Conservation (phyloP, 768 basidiomycete species). For the Pleurotus tuber-regium region DNA sequence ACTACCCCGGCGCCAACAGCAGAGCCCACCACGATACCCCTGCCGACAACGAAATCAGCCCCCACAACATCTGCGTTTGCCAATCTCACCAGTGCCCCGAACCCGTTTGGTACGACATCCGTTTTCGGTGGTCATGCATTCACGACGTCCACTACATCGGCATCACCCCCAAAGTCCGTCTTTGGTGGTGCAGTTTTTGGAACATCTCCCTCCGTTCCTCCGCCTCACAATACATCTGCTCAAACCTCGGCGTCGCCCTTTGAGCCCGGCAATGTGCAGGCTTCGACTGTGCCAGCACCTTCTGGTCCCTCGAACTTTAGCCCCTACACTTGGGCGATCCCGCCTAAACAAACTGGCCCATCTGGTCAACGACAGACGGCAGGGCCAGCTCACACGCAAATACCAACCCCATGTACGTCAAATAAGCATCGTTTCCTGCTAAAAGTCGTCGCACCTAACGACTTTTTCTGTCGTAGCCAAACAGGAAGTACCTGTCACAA, state of each 20-base stretch:
- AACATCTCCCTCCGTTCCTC: background rate
- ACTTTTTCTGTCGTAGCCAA: no score
- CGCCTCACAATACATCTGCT: no score
- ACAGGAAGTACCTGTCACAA: no score
- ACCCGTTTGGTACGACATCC: constrained; percentile 33
- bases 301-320: background rate
- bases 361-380: constrained; percentile 11
- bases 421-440: no score
- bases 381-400: constrained; percentile 5
- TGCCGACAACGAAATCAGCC: constrained; percentile 17
- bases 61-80: constrained; percentile 36
- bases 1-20: constrained; percentile 7
- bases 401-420: no score
- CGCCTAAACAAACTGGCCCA: no score
- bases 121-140: constrained; percentile 32
- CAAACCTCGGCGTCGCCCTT: constrained; percentile 3
- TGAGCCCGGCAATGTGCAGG: background rate
- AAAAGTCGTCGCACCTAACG: no score
- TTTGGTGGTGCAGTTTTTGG: no score
- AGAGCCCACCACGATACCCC: constrained; percentile 7
- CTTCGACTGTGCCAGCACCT: background rate
- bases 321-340: no score
- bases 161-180: constrained; percentile 18
- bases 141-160: constrained; percentile 14
- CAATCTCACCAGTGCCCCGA: constrained; percentile 33